Base-by-base conservation (phyloP, 176 grass and related monocot genomes). In the Thalia dealbata region DNA sequence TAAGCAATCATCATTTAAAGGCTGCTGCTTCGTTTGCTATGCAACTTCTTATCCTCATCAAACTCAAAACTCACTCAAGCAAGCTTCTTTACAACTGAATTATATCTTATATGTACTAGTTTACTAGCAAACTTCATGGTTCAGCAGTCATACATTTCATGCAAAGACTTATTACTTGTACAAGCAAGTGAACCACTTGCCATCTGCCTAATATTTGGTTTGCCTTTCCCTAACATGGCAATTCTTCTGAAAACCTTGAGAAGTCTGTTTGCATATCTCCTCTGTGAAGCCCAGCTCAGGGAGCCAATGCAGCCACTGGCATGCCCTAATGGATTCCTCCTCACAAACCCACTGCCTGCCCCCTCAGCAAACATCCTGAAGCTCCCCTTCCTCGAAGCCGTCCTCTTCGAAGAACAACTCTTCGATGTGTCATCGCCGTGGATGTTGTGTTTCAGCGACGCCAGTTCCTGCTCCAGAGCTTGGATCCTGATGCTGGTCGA, bases 401-500 rank as follows among this genome's bases (percentile, higher is more conserved):
- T 84, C 8, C 58, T 76, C 11, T 28, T 29, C 16, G 84, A 84
- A 38, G 32, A 38, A 38, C 32, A 38, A 16, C 71, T 76, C 13
- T 82, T 84, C 14, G 79, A 55, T 0, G 67, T 81, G 78, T 84
- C 89, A 62, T 89, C 84, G 55, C 82, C 77, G 73, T 79, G 81
- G 55, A 96, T 84, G 43, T 69, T 92, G 71, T 82, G 80, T 75
- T 96, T 96, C 70, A 92, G 64, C 50, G 93, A 83, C 25, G 87
- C 54, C 61, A 92, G 81, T 82, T 96, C 89, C 78, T 88, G 73
- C 82, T 96, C 89, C 51, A 96, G 82, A 44, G 78, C 87, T 72
- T 96, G 86, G 74, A 96, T 89, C 60, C 93, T 76, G 79, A 92
- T 90, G 79, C 89, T 96, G 19, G 87, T 80, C 14, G 87, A 82